Evolutionary conservation across 192 early-diverging fungal genomes (phyloP), one percentile per base, ranked within the genome.

Genomic region (Backusella morwellensis): DNA sequence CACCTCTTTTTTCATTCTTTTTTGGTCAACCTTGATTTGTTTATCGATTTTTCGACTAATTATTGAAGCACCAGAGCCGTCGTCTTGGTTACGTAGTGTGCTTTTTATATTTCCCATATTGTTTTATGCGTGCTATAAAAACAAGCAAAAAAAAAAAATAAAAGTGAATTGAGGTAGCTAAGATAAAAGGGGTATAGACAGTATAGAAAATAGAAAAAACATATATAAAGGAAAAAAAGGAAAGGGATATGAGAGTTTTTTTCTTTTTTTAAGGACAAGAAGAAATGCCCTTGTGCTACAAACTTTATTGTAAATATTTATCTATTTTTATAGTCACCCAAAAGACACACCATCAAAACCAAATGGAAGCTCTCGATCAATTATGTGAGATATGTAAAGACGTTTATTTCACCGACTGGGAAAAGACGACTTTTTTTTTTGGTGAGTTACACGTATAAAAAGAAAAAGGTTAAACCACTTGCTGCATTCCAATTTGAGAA

Each of bases 11-110:
- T 80, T 79, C 36, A 75, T 52, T 38, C 74, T 44, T 68, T 83
- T 83, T 47, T 83, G 76, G 41, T 83, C 82, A 3, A 5, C 14
- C 44, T 83, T 83, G 14, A 83, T 35, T 56, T 78, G 74, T 68
- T 80, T 75, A 54, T 80, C 77, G 42, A 83, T 83, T 9, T 36
- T 69, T 26, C 72, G 70, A 68, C 72, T 77, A 15, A 35, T 38
- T 21, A 68, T 29, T n/a, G 42, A 66, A 6, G 68, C 15, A 70
- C 68, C 54, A 14, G 63, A 35, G 23, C 1, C 0, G 15, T 67
- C 59, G 14, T 75, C 54, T 17, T 66, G 52, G 6, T 35, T 6
- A 38, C 66, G 36, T 70, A 38, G 6, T 15, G 32, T 36, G 6
- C 75, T 77, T 21, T 72, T 52, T 41, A 52, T 41, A 52, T 42